These are phyloP conservation scores for Pelargonium cotyledonis DNA, from an alignment of 441 rosid species.

Conservation along the genomic window DNA sequence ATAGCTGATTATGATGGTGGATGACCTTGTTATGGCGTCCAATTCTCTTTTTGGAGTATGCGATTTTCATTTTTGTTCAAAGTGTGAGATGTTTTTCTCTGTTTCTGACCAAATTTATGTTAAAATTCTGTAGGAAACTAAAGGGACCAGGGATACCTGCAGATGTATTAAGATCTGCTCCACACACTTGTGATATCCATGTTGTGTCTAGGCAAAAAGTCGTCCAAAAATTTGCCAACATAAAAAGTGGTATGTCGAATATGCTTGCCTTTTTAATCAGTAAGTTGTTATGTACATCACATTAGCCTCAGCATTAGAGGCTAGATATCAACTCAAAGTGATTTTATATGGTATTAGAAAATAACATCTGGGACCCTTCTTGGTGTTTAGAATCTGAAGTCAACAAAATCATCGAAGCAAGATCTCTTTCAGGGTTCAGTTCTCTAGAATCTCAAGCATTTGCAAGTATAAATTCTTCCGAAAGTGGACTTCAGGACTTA, in stretches of 20 bases:
- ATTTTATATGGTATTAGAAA: slow-evolving; percentile 25
- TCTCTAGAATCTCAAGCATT: slow-evolving; percentile 28
- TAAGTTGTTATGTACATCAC: slow-evolving; percentile 10
- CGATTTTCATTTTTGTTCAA: background rate
- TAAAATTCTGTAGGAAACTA: slow-evolving; percentile 34
- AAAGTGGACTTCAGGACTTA: slow-evolving; percentile 23
- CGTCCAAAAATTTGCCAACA: slow-evolving; percentile 40
- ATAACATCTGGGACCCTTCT: slow-evolving; percentile 28
- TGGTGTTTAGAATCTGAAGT: slow-evolving; percentile 32
- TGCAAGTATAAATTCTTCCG: slow-evolving; percentile 24
- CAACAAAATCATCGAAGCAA: slow-evolving; percentile 24
- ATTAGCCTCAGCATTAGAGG: slow-evolving; percentile 23
- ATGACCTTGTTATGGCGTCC: background rate
- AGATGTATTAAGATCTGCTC: slow-evolving; percentile 45
- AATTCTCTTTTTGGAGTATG: slow-evolving; percentile 1
- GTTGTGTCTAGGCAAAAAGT: slow-evolving; percentile 43
- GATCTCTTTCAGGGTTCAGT: slow-evolving; percentile 33
- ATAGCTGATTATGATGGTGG: background rate
- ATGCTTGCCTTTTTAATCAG: slow-evolving; percentile 3
- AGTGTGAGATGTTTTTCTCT: background rate
- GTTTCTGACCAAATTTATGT: slow-evolving; percentile 16
- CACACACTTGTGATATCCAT: slow-evolving; percentile 42
- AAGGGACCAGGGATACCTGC: slow-evolving; percentile 51
- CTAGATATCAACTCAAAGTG: slow-evolving; percentile 25
- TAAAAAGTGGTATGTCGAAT: slow-evolving; percentile 29